Conservation (phyloP, 2,329 filamentous ascomycete species). For the Stagonosporopsis chrysanthemi region DNA sequence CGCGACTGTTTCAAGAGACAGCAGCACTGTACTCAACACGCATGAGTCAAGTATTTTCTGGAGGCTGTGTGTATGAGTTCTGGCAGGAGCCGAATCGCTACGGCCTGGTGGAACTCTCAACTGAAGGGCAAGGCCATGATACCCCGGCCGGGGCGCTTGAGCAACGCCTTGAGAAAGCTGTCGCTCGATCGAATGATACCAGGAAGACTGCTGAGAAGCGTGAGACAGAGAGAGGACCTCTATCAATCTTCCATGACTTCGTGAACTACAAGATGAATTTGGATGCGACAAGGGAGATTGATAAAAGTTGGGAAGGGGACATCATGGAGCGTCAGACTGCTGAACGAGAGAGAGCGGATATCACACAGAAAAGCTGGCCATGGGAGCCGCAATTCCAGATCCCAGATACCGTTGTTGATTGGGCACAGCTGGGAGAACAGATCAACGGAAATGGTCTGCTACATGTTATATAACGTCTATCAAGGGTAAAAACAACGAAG, state of each 20-base stretch:
- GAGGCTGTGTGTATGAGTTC: slow-evolving; percentile 22
- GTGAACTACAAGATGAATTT: slow-evolving; percentile 13
- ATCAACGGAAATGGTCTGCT: neutral
- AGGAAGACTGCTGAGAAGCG: slow-evolving; percentile 14
- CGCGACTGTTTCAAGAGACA: slow-evolving; percentile 19
- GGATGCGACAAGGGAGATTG: slow-evolving; percentile 2
- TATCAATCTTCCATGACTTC: slow-evolving; percentile 15
- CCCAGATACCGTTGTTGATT: slow-evolving; percentile 9
- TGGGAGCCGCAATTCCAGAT: slow-evolving; percentile 11
- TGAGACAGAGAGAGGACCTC: slow-evolving; percentile 3
- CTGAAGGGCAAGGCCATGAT: neutral
- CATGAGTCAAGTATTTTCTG: slow-evolving; percentile 22
- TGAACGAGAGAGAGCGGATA: slow-evolving; percentile 5
- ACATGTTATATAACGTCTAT: slow-evolving; percentile 3
- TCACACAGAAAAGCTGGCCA: slow-evolving; percentile 7
- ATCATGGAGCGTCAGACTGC: slow-evolving; percentile 6
- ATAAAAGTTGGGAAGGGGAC: slow-evolving; percentile 10
- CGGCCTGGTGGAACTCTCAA: slow-evolving; percentile 14
- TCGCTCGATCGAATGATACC: neutral
- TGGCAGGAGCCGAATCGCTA: slow-evolving; percentile 17
- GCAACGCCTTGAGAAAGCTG: neutral
- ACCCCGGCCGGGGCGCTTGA: neutral
- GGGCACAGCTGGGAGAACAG: neutral
- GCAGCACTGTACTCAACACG: slow-evolving; percentile 16
- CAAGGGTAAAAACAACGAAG: neutral